Evolutionary conservation across 2,329 filamentous ascomycete species (phyloP).

Genomic region (Xylaria sp.): DNA sequence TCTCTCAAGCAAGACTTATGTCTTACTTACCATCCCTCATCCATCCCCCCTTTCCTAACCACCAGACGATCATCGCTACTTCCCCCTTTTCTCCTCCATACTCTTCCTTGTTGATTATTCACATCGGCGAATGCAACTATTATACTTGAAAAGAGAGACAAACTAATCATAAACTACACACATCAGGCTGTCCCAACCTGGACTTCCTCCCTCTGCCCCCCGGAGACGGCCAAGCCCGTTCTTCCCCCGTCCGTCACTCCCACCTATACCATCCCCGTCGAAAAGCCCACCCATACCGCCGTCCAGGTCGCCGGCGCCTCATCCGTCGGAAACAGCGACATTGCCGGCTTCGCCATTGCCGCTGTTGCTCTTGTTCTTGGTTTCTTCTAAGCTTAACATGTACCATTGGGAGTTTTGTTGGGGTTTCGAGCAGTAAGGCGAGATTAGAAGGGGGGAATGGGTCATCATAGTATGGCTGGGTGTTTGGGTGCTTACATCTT

Average conservation of each 20-base stretch:
- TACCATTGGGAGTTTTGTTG: background rate
- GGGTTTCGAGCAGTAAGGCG: background rate
- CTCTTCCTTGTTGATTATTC: background rate
- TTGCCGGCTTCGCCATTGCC: slow-evolving; percentile 22
- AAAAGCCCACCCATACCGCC: background rate
- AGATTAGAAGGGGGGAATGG: background rate
- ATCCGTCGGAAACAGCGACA: background rate
- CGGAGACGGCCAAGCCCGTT: slow-evolving; percentile 34
- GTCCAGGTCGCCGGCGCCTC: slow-evolving; percentile 36
- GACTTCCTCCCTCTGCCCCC: slow-evolving; percentile 41
- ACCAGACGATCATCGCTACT: background rate
- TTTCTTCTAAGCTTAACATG: slow-evolving; percentile 21
- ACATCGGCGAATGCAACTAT: background rate
- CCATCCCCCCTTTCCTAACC: background rate
- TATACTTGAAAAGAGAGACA: background rate
- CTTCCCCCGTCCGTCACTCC: slow-evolving; percentile 27
- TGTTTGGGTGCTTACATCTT: slow-evolving; percentile 4
- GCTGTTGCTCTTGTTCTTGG: slow-evolving; percentile 31
- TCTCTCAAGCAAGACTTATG: background rate
- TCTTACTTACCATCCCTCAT: background rate
- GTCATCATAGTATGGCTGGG: background rate
- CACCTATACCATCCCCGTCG: background rate
- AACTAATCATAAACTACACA: slow-evolving; percentile 4
- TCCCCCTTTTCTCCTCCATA: background rate
- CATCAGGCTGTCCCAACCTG: slow-evolving; percentile 36